Percentiles rank a stretch among this genome's conserved stretches.
These are phyloP conservation scores for Alnus glutinosa DNA, from an alignment of 306 rosid species.

Conservation along the genomic window DNA sequence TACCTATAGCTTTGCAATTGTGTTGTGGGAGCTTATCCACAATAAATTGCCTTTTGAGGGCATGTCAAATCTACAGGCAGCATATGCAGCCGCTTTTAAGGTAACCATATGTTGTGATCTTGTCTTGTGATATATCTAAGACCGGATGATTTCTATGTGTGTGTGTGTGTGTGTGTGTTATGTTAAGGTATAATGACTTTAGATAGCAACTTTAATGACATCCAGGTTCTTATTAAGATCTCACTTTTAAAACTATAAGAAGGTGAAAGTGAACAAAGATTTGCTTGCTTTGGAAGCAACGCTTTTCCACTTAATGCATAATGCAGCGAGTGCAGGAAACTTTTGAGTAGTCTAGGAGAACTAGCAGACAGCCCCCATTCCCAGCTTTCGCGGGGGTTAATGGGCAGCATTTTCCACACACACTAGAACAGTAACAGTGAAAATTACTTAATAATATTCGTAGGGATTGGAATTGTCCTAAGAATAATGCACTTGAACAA, in stretches of 20 bases:
- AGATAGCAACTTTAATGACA: background rate
- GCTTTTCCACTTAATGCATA: background rate
- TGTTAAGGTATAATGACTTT: background rate
- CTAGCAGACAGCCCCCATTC: background rate
- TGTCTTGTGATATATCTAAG: background rate
- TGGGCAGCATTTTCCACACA: background rate
- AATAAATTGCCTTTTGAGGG: constrained; percentile 93
- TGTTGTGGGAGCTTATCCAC: constrained; percentile 92
- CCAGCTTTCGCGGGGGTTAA: background rate
- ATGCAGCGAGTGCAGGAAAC: background rate
- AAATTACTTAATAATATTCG: background rate
- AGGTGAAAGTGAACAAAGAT: background rate
- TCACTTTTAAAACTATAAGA: background rate
- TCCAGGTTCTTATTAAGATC: background rate
- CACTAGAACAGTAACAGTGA: background rate
- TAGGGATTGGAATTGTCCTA: background rate
- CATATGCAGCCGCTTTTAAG: constrained; percentile 98
- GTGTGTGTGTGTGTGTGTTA: background rate
- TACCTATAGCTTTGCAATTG: constrained; percentile 96
- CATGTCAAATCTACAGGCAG: constrained; percentile 98
- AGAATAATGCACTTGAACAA: background rate
- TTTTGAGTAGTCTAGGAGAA: background rate
- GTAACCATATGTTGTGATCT: constrained; percentile 35
- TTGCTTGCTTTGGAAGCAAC: background rate
- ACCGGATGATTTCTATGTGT: background rate